phyloP scores from a whole-genome alignment of 2,329 filamentous ascomycete species.

The Monascus ruber region DNA sequence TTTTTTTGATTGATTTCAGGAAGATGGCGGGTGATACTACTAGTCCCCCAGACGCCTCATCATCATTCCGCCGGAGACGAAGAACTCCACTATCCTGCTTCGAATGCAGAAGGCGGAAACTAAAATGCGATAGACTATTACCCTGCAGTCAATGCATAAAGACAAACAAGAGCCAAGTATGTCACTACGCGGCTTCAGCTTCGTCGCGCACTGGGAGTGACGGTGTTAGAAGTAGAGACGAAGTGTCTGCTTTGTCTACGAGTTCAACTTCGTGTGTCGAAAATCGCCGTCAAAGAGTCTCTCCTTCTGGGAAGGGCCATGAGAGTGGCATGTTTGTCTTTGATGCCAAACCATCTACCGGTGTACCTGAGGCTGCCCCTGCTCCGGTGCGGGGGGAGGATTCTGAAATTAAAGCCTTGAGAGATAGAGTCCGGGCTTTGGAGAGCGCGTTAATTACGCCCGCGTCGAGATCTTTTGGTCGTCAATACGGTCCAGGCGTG shows the following conservation, averaged over 20 bases:
- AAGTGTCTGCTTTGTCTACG: neutral
- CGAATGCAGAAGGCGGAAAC: slow-evolving; percentile 62
- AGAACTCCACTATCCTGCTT: slow-evolving; percentile 58
- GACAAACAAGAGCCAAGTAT: slow-evolving; percentile 40
- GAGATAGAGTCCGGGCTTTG: slow-evolving; percentile 14
- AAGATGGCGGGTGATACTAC: no score
- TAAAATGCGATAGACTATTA: slow-evolving; percentile 64
- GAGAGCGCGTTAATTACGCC: slow-evolving; percentile 14
- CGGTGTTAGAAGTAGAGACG: no score
- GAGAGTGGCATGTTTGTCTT: slow-evolving; percentile 21
- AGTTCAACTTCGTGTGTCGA: slow-evolving; percentile 2
- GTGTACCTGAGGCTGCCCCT: slow-evolving; percentile 10
- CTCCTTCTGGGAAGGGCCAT: neutral
- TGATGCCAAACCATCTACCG: slow-evolving; percentile 14
- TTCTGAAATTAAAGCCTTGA: slow-evolving; percentile 18
- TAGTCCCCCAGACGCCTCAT: neutral
- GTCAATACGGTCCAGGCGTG: slow-evolving; percentile 5
- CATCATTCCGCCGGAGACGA: slow-evolving; percentile 38
- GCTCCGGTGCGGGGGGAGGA: slow-evolving; percentile 12
- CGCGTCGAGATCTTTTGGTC: neutral
- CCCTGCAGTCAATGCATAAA: slow-evolving; percentile 55
- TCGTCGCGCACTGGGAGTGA: no score
- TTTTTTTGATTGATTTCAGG: no score
- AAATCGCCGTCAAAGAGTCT: slow-evolving; percentile 3
- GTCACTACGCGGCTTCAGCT: slow-evolving; percentile 34